Evolutionary conservation across 2,329 filamentous ascomycete species (phyloP).

Genomic region (Cladorrhinum sp.): DNA sequence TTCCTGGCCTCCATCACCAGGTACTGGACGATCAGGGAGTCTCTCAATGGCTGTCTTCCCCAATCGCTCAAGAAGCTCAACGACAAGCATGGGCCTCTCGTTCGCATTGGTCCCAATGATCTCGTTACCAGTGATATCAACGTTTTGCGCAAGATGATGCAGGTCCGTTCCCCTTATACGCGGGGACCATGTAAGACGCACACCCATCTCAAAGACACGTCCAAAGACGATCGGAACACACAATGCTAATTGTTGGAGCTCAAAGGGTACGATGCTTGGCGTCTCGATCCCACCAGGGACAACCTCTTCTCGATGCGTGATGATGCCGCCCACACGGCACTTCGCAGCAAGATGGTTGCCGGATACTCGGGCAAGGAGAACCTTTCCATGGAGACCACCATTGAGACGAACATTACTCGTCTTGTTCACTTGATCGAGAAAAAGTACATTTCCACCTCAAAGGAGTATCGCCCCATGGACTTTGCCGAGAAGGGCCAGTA

Average conservation of each 20-base stretch:
- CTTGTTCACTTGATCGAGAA: constrained; percentile 46
- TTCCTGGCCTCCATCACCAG: constrained; percentile 35
- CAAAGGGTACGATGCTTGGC: constrained; percentile 40
- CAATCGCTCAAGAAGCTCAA: constrained; percentile 27
- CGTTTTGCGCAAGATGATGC: constrained; percentile 34
- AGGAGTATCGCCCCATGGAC: constrained; percentile 43
- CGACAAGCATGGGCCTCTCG: constrained; percentile 33
- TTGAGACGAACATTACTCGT: constrained; percentile 46
- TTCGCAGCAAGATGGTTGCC: constrained; percentile 47
- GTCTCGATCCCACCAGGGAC: constrained; percentile 33
- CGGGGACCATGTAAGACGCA: constrained; percentile 29
- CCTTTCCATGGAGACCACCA: constrained; percentile 43
- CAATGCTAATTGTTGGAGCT: not conserved
- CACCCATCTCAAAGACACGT: not conserved
- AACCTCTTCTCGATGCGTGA: constrained; percentile 34
- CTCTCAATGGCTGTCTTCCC: constrained; percentile 29
- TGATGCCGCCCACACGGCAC: constrained; percentile 40
- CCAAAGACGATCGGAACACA: too few relatives aligned
- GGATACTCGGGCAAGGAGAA: constrained; percentile 57
- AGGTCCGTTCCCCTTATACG: constrained; percentile 33
- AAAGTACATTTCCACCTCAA: constrained; percentile 41
- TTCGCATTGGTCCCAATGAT: constrained; percentile 36
- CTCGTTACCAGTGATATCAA: constrained; percentile 37
- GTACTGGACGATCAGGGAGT: constrained; percentile 32
- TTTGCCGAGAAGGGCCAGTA: constrained; percentile 47